These are phyloP conservation scores for Ceratobasidium sp. DNA, from an alignment of 1,284 basidiomycete species.

Conservation along the genomic window DNA sequence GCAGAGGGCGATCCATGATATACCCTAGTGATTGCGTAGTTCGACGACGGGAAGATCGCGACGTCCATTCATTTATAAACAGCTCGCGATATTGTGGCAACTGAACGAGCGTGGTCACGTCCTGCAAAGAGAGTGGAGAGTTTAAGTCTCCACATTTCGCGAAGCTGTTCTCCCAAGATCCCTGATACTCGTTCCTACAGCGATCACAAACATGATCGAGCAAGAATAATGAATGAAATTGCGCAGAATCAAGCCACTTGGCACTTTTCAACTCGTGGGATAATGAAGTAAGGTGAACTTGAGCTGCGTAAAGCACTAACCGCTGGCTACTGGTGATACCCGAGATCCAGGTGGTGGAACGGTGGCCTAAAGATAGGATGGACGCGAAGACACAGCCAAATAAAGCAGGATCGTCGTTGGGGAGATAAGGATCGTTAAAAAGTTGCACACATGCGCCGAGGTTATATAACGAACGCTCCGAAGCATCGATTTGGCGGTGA, in stretches of 20 bases:
- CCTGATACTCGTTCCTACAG: background rate
- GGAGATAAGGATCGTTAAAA: background rate
- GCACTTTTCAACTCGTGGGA: background rate
- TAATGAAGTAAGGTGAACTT: background rate
- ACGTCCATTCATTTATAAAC: no score
- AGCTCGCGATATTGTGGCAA: no score
- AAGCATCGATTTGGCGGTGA: background rate
- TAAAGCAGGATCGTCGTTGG: background rate
- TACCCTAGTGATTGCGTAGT: no score
- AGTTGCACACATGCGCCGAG: background rate
- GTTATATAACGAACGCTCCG: background rate
- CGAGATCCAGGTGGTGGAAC: background rate
- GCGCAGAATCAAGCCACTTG: background rate
- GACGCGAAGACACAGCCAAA: slow-evolving; percentile 6
- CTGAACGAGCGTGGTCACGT: no score
- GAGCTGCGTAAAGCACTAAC: background rate
- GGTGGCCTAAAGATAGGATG: background rate
- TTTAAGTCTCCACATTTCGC: no score
- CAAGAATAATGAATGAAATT: no score
- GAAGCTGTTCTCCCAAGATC: background rate
- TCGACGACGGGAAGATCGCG: no score
- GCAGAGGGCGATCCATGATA: no score
- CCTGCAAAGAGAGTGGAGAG: no score
- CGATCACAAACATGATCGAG: background rate
- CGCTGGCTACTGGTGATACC: background rate